Conservation (phyloP, 108 stramenopile species). For the Fragilaria crotonensis region DNA sequence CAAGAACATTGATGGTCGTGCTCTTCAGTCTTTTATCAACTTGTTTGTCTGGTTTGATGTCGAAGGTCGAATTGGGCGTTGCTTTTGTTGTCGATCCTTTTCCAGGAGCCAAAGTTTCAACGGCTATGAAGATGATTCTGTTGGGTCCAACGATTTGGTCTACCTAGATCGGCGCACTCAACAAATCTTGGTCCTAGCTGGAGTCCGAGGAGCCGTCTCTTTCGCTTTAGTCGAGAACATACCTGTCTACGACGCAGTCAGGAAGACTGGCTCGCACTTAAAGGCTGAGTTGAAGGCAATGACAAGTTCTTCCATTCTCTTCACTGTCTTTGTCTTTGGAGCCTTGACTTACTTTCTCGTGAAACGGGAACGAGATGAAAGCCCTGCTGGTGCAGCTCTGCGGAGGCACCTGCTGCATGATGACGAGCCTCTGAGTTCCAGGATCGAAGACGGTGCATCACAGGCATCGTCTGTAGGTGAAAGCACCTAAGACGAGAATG, state of each 20-base stretch:
- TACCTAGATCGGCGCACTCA: constrained; percentile 33
- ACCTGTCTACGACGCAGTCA: constrained; percentile 73
- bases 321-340: constrained; percentile 74
- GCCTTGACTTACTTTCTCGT: constrained; percentile 52
- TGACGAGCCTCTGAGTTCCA: not conserved
- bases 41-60: constrained; percentile 36
- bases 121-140: not conserved
- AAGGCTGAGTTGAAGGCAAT: constrained; percentile 76
- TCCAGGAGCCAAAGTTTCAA: no score
- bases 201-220: constrained; percentile 84
- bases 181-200: constrained; percentile 66
- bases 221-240: constrained; percentile 83
- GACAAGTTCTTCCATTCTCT: constrained; percentile 78
- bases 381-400: not conserved
- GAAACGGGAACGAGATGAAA: not conserved
- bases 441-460: not conserved
- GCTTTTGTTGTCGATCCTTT: no score
- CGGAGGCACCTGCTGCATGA: not conserved
- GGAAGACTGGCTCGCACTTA: constrained; percentile 54
- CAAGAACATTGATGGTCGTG: constrained; percentile 67
- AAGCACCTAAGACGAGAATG: no score
- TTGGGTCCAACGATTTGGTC: not conserved
- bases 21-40: constrained; percentile 32
- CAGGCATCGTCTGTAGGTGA: not conserved
- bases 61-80: constrained; percentile 19